Conservation (phyloP, 768 basidiomycete genomes). For the Tephrocybe sp. region DNA sequence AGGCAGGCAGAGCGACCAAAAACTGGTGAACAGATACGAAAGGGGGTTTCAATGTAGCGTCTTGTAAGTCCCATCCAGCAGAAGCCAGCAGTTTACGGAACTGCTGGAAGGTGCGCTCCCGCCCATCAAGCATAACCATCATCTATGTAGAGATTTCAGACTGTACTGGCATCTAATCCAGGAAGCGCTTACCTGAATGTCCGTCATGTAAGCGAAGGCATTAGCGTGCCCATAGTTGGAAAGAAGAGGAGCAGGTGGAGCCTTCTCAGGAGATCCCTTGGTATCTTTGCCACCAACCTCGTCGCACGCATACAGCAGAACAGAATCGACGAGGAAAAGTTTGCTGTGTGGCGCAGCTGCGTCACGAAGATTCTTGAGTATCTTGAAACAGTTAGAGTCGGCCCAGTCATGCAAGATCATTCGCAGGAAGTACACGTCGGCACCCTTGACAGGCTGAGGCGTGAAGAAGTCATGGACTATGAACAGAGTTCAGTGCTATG, state of each 20-base stretch:
- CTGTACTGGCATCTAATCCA: no score
- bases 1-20: no score
- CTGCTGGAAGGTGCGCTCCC: not conserved
- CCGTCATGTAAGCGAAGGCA: no score
- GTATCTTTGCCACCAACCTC: not conserved
- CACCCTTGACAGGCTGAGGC: slow-evolving; percentile 23
- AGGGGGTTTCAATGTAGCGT: not conserved
- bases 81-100: not conserved
- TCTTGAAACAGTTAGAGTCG: slow-evolving; percentile 20
- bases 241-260: no score
- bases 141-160: no score
- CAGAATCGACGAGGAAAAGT: not conserved
- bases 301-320: not conserved
- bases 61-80: not conserved
- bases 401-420: slow-evolving; percentile 33
- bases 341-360: slow-evolving; percentile 19
- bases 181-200: no score
- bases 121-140: not conserved
- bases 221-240: no score
- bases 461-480: slow-evolving; percentile 19
- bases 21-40: no score
- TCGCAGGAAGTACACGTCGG: slow-evolving; percentile 28
- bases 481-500: not conserved
- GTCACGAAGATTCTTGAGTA: slow-evolving; percentile 26
- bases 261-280: no score